Evolutionary conservation across 2,329 filamentous ascomycete genomes (phyloP).

Genomic region (Cladophialophora psammophila): DNA sequence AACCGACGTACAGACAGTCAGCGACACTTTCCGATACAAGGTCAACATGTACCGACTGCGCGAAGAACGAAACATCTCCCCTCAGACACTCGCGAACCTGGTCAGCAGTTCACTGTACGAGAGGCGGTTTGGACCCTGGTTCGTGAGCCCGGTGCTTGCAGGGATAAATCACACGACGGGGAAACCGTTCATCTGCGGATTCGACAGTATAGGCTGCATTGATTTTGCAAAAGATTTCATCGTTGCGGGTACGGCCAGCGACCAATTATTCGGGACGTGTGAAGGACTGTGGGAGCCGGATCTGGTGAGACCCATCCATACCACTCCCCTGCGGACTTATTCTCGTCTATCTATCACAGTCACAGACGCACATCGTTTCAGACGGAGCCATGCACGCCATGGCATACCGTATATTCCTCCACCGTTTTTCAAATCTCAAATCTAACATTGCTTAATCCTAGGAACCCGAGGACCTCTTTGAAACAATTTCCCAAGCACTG

Average conservation of each 20-base stretch:
- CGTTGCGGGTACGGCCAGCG: constrained; percentile 91
- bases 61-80: constrained; percentile 95
- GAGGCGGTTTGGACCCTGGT: constrained; percentile 94
- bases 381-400: neutral
- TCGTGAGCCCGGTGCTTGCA: constrained; percentile 92
- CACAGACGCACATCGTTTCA: too few relatives aligned
- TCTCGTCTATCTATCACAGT: neutral
- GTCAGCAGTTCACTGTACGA: constrained; percentile 92
- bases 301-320: constrained; percentile 68
- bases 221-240: constrained; percentile 99
- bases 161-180: constrained; percentile 93
- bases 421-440: neutral
- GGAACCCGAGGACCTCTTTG: constrained; percentile 93
- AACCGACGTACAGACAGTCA: constrained; percentile 92
- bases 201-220: constrained; percentile 99
- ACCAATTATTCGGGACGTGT: constrained; percentile 98
- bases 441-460: constrained; percentile 47
- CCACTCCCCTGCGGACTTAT: neutral
- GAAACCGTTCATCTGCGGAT: constrained; percentile 97
- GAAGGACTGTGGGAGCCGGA: constrained; percentile 98
- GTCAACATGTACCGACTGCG: constrained; percentile 99
- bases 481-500: constrained; percentile 95
- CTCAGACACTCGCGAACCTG: constrained; percentile 94
- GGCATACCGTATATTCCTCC: neutral
- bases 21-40: constrained; percentile 98